Percentiles rank a stretch among this genome's conserved stretches.
Conservation (phyloP, 192 early-diverging fungal genomes). For the Coemansia sp. region DNA sequence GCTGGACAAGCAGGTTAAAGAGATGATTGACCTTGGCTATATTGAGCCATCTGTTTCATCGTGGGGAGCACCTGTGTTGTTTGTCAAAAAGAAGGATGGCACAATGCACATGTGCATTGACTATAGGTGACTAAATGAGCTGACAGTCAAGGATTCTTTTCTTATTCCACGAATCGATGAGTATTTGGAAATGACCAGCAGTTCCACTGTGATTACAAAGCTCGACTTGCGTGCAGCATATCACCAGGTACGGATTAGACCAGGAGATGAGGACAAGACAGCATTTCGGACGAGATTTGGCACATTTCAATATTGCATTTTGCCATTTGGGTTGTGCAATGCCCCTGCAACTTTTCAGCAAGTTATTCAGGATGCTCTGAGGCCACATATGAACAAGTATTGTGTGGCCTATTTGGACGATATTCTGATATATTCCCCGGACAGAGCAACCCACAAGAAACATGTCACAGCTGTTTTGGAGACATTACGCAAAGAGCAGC, state of each 20-base stretch:
- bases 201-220: too few relatives aligned
- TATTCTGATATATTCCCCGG: not conserved
- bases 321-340: too few relatives aligned
- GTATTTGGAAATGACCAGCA: too few relatives aligned
- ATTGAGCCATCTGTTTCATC: constrained; percentile 26
- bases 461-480: not conserved
- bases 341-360: constrained; percentile 60
- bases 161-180: too few relatives aligned
- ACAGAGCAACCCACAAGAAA: not conserved
- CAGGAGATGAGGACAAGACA: too few relatives aligned
- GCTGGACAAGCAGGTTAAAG: too few relatives aligned
- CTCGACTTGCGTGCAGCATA: too few relatives aligned
- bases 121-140: too few relatives aligned
- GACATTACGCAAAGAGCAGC: not conserved
- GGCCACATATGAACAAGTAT: constrained; percentile 27
- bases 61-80: constrained; percentile 45
- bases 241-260: too few relatives aligned
- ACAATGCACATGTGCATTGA: constrained; percentile 53
- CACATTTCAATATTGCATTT: too few relatives aligned
- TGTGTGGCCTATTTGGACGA: constrained; percentile 15
- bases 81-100: constrained; percentile 54
- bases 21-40: constrained; percentile 5
- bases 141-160: too few relatives aligned
- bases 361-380: constrained; percentile 27
- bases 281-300: too few relatives aligned